Conservation (phyloP, 495 filamentous ascomycete genomes). For the Xylaria sp. region DNA sequence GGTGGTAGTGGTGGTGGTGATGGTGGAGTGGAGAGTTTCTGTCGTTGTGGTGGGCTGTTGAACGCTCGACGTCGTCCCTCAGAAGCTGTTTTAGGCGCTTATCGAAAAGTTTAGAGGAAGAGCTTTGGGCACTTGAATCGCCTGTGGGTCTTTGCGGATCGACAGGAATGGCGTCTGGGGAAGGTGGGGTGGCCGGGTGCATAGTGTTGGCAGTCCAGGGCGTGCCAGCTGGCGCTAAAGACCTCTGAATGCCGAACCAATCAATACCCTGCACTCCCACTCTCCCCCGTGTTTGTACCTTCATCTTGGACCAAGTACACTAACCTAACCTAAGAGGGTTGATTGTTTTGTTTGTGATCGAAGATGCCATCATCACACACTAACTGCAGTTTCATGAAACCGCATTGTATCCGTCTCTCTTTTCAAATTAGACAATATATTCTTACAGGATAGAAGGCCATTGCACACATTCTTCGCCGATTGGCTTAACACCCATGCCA, state of each 20-base stretch:
- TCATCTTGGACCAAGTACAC: no score
- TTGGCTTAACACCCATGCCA: no score
- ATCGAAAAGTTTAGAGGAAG: conserved; percentile 25
- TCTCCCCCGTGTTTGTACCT: background rate
- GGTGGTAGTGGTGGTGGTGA: conserved; percentile 7
- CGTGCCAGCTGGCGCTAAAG: conserved; percentile 14
- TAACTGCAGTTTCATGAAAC: background rate
- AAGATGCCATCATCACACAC: background rate
- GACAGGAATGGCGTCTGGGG: background rate
- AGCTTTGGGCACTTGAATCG: conserved; percentile 29
- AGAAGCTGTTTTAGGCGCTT: conserved; percentile 13
- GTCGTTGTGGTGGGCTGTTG: conserved; percentile 12
- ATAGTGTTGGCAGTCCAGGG: background rate
- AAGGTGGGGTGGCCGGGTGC: background rate
- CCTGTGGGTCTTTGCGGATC: conserved; percentile 3
- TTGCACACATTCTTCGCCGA: no score
- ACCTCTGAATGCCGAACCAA: background rate
- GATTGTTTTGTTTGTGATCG: background rate
- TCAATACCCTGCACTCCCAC: no score
- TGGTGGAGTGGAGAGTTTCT: conserved; percentile 25
- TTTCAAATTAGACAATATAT: background rate
- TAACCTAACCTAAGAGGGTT: background rate
- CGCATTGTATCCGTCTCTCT: background rate
- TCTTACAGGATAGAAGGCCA: no score
- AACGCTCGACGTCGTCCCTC: conserved; percentile 27